Base-by-base conservation (phyloP, 2,329 filamentous ascomycete genomes). In the Aspergillus neoniger region DNA sequence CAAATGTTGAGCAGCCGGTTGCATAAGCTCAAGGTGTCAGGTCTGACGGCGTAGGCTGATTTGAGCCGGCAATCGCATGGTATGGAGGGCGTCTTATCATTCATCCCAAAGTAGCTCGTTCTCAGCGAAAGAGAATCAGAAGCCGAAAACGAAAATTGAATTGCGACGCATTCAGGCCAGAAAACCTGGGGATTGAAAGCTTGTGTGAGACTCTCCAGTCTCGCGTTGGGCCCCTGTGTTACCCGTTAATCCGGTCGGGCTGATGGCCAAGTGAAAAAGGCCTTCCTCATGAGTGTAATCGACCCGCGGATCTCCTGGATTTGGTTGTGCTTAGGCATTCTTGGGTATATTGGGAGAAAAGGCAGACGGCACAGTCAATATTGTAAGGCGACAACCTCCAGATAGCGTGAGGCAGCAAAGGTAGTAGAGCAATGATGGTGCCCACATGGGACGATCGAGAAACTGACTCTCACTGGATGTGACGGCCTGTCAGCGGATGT, bases 161-260 rank as follows among this genome's bases (percentile, higher is more conserved):
- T 15, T 32, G 25, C 8, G 47, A 15, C 19, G 19, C 5, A 51
- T 14, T 3, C 36, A 25, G 19, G 10, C 23, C 30, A 38, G 2
- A 14, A 15, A 38, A 10, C 5, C 14, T 25, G 14, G 12, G 5
- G 12, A 47, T 47, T 32, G 28, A 32, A 43, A 28, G 28, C 17
- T 30, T 55, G 41, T 44, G 9, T 32, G 14, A 21, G 39, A 47
- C 17, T 10, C 23, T 30, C 39, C 5, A 17, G 10, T 57, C 48
- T 39, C 58, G 47, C 25, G 54, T 64, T 67, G 65, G 65, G 62
- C 59, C 41, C 53, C 61, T 62, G 65, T 66, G 58, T 58, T 55
- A 65, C 65, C 65, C 55, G 56, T 54, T 55, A 39, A 53, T 58
- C 61, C 56, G 61, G 61, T 68, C 60, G 60, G 65, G 59, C 64